Evolutionary conservation across 2,329 filamentous ascomycete genomes (phyloP), one percentile per base, ranked within the genome.

Genomic region (Talaromyces pinophilus): DNA sequence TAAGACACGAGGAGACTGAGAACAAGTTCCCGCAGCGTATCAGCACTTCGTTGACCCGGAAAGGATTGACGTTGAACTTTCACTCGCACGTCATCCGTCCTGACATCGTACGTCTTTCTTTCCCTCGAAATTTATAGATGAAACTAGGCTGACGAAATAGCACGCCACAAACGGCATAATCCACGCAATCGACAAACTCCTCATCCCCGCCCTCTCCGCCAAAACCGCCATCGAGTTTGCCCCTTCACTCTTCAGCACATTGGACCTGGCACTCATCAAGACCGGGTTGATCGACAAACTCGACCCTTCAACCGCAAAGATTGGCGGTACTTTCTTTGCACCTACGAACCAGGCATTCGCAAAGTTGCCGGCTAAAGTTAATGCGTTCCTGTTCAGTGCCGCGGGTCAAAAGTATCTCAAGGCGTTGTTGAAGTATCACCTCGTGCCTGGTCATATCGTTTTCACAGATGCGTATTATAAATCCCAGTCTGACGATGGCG

Each of bases 381-480:
- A 95, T 74, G 91, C 88, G 35, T 96, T 96, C 84, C 82, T 96
- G 7, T 96, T 96, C 84, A 90, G 89, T 67, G 82, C 86, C 50
- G 85, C 84, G 62, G 93, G 92, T 2, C 82, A 85, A 70, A 89
- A 89, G 77, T 95, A 92, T 75, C 85, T 97, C 25, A 87, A 86
- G 71, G 92, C 91, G 0, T 82, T 96, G 57, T 82, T 95, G 22
- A 84, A 91, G 80, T 95, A 94, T 74, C 90, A 93, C 72, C 83
- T 92, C 57, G 89, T 89, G 1, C 84, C 88, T 59, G 87, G 91
- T 72, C 84, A 88, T 68, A 92, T 90, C 0, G 80, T 95, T 0
- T 96, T 96, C 82, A 91, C 89, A 10, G 92, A 96, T 73, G 90
- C 89, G 5, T 90, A 88, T 74, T 95, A 93, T 81, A 84, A 85